A percentile compares a stretch with the other conserved stretches of the same genome.
Conservation (phyloP, 192 early-diverging fungal species). For the Podila verticillata region DNA sequence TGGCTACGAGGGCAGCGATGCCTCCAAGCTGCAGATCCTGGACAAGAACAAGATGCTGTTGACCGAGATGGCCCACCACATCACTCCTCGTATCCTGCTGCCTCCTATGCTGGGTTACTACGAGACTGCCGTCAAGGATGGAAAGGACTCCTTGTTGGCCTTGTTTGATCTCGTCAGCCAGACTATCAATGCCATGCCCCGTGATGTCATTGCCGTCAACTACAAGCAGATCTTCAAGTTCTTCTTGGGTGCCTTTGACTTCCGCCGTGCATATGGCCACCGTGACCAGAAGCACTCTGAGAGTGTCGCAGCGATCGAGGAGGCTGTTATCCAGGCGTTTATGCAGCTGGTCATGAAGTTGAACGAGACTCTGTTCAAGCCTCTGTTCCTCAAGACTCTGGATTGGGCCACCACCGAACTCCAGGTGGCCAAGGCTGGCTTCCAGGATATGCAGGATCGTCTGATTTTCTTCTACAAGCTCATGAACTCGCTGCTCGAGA, state of each 20-base stretch:
- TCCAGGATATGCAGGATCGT: slow-evolving; percentile 37
- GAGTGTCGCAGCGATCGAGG: slow-evolving; percentile 69
- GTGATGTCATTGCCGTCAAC: slow-evolving; percentile 71
- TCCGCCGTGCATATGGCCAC: slow-evolving; percentile 53
- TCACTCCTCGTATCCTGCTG: slow-evolving; percentile 72
- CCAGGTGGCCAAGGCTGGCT: slow-evolving; percentile 26
- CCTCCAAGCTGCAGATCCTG: slow-evolving; percentile 52
- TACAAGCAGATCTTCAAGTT: slow-evolving; percentile 88
- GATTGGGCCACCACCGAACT: slow-evolving; percentile 76
- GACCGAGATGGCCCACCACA: slow-evolving; percentile 61
- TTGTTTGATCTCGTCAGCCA: slow-evolving; percentile 76
- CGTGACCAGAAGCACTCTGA: slow-evolving; percentile 32
- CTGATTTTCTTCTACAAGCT: slow-evolving; percentile 58
- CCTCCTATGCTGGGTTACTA: slow-evolving; percentile 66
- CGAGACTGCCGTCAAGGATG: slow-evolving; percentile 58
- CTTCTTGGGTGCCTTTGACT: slow-evolving; percentile 76
- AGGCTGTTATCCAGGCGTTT: slow-evolving; percentile 76
- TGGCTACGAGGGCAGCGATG: slow-evolving; percentile 39
- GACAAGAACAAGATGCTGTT: slow-evolving; percentile 56
- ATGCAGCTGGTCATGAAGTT: slow-evolving; percentile 88
- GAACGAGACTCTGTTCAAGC: slow-evolving; percentile 95
- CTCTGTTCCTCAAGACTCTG: slow-evolving; percentile 87
- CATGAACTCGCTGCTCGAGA: slow-evolving; percentile 51
- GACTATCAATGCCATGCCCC: slow-evolving; percentile 70
- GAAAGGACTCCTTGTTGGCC: slow-evolving; percentile 67